Conservation (phyloP, 1,284 basidiomycete species). For the Marasmius sp. region DNA sequence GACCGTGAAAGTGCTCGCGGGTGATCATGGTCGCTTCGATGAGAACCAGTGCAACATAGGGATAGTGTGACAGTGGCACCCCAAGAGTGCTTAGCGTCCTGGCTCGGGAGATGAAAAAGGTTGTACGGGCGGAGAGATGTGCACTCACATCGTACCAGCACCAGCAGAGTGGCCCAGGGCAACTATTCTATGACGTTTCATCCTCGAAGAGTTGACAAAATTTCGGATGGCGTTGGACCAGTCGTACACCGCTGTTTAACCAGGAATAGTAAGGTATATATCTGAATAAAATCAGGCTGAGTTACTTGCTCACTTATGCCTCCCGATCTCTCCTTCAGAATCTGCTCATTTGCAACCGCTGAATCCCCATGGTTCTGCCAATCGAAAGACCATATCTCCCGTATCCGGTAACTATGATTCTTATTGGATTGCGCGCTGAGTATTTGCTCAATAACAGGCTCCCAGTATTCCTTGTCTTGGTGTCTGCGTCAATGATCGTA, state of each 20-base stretch:
- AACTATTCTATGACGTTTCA: slow-evolving; percentile 22
- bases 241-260: slow-evolving; percentile 33
- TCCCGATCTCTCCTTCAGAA: slow-evolving; percentile 25
- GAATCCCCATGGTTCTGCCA: slow-evolving; percentile 25
- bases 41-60: slow-evolving; percentile 35
- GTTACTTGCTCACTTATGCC: slow-evolving; percentile 33
- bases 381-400: slow-evolving; percentile 27
- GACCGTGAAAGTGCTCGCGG: slow-evolving; percentile 23
- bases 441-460: slow-evolving; percentile 20
- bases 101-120: neutral
- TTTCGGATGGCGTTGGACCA: slow-evolving; percentile 19
- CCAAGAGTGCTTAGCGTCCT: slow-evolving; percentile 33
- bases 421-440: slow-evolving; percentile 16
- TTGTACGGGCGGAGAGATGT: neutral
- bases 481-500: neutral
- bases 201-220: slow-evolving; percentile 18
- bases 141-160: slow-evolving; percentile 21
- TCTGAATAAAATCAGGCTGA: no score
- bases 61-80: slow-evolving; percentile 23
- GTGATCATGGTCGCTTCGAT: slow-evolving; percentile 43
- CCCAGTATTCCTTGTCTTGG: slow-evolving; percentile 27
- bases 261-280: neutral
- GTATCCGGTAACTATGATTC: slow-evolving; percentile 17
- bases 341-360: slow-evolving; percentile 10
- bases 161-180: slow-evolving; percentile 24